phyloP scores from a whole-genome alignment of 192 early-diverging fungal species.

The Mortierella claussenii region DNA sequence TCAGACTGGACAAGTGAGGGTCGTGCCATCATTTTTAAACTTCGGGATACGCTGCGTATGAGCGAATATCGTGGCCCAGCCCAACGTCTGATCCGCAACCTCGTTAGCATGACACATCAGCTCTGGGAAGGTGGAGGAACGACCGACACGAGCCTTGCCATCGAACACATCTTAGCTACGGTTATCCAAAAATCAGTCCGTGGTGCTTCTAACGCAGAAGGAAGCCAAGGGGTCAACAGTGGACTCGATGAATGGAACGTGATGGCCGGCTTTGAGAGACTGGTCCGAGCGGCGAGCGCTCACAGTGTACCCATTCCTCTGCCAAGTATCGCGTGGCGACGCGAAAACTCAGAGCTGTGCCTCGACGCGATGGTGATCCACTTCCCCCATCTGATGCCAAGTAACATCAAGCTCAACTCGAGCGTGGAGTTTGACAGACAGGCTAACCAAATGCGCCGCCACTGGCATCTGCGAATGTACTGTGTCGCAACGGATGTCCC shows the following conservation, averaged over 20 bases:
- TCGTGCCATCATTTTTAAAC: background rate
- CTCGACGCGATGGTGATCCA: conserved; percentile 20
- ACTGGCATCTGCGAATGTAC: conserved; percentile 37
- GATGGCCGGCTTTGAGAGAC: conserved; percentile 26
- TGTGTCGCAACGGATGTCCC: too few relatives aligned
- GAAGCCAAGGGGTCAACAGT: background rate
- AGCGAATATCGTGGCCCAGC: conserved; percentile 11
- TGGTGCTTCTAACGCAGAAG: background rate
- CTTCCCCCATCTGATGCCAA: conserved; percentile 27
- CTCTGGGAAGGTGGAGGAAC: conserved; percentile 36
- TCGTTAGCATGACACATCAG: conserved; percentile 26
- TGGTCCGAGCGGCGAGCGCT: background rate
- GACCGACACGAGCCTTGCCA: conserved; percentile 22
- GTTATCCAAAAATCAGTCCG: conserved; percentile 13
- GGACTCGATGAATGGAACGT: conserved; percentile 23
- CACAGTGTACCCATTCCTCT: conserved; percentile 19
- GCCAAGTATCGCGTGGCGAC: conserved; percentile 26
- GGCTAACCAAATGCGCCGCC: conserved; percentile 1
- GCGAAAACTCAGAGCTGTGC: conserved; percentile 9
- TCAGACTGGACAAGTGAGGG: conserved; percentile 5
- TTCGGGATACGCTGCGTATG: background rate
- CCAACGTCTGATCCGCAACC: conserved; percentile 13
- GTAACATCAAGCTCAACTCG: conserved; percentile 21
- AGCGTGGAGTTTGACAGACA: conserved; percentile 16
- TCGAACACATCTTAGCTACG: conserved; percentile 11